A percentile compares a stretch with the other conserved stretches of the same genome.
These are phyloP conservation scores for Triticum monococcum DNA, from an alignment of 176 grass and related monocot species.

Conservation along the genomic window DNA sequence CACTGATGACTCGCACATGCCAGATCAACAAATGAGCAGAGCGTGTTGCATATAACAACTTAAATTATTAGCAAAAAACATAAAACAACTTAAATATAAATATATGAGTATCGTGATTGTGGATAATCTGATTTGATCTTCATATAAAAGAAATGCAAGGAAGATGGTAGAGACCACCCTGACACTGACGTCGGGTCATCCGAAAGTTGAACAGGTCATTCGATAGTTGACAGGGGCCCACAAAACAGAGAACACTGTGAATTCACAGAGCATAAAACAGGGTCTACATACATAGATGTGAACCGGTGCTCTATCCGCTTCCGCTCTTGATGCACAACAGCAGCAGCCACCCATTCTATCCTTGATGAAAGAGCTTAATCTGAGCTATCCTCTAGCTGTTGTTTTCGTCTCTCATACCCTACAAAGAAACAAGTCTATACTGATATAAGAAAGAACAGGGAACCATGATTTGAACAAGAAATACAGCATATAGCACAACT, in stretches of 20 bases:
- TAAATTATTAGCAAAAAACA: no score
- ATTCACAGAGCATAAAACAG: not conserved
- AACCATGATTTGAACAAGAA: constrained; percentile 8
- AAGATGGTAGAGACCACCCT: not conserved
- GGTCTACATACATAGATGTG: constrained; percentile 66
- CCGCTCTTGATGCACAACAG: constrained; percentile 60
- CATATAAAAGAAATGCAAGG: not conserved
- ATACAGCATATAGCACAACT: not conserved
- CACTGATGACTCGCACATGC: not conserved
- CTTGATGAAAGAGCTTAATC: constrained; percentile 30
- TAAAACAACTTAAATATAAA: not conserved
- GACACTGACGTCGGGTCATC: not conserved
- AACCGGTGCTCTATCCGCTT: constrained; percentile 55
- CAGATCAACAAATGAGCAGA: not conserved
- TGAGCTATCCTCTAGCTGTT: constrained; percentile 35
- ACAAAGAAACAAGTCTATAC: constrained; percentile 12
- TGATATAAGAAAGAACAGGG: not conserved
- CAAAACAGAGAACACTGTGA: not conserved
- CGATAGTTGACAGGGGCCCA: not conserved
- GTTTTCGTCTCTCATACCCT: constrained; percentile 45
- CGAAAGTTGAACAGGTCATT: not conserved
- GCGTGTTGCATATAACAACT: not conserved
- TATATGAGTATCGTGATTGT: not conserved
- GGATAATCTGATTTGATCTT: not conserved
- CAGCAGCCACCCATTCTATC: constrained; percentile 89